Evolutionary conservation across 257 asterid genomes (phyloP).

Genomic region (Scutellaria minor): DNA sequence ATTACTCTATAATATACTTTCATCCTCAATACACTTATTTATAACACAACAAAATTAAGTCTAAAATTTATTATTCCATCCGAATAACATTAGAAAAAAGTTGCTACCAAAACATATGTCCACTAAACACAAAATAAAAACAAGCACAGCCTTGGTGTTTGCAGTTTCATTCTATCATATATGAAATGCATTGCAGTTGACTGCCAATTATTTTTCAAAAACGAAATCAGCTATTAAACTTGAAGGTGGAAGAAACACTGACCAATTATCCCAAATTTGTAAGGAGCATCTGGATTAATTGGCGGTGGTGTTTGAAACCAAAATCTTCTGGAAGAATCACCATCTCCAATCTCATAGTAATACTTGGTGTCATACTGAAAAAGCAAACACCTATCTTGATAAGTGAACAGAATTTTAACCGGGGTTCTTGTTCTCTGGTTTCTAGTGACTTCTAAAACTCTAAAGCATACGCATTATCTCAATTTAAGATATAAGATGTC

Average conservation of each 20-base stretch:
- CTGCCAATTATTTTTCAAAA: background rate
- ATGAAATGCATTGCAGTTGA: slow-evolving; percentile 23
- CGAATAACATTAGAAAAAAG: no score
- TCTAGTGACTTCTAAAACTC: background rate
- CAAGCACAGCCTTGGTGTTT: background rate
- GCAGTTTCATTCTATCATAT: background rate
- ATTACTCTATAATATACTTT: no score
- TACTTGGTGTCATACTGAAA: slow-evolving; percentile 75
- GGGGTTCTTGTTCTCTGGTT: slow-evolving; percentile 8
- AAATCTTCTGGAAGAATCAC: slow-evolving; percentile 75
- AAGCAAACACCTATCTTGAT: slow-evolving; percentile 29
- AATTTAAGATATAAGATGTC: background rate
- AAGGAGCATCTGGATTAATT: slow-evolving; percentile 74
- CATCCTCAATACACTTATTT: no score
- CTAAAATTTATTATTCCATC: no score
- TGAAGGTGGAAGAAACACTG: slow-evolving; percentile 36
- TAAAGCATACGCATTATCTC: slow-evolving; percentile 11
- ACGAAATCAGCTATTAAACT: slow-evolving; percentile 6
- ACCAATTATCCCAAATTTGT: slow-evolving; percentile 89
- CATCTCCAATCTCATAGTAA: slow-evolving; percentile 79
- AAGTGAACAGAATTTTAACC: slow-evolving; percentile 18
- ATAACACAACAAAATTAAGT: no score
- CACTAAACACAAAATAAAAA: background rate
- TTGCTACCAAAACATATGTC: slow-evolving; percentile 1
- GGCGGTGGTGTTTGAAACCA: slow-evolving; percentile 86